Percentiles rank a stretch among this genome's conserved stretches.
Conservation (phyloP, 345 rosid genomes). For the Boechera stricta region DNA sequence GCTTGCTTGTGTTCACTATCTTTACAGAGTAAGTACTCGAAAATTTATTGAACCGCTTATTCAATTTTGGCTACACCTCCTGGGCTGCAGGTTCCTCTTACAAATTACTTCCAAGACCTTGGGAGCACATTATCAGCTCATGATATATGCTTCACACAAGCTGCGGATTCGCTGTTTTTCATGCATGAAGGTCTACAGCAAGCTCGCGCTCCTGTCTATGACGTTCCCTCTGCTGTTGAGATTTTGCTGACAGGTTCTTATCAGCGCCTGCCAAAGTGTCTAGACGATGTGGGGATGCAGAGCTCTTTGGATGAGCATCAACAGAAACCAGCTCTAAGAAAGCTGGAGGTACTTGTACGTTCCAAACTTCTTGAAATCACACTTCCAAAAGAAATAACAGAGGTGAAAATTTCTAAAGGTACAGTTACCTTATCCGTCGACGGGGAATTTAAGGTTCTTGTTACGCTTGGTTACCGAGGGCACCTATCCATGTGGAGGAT, state of each 20-base stretch:
- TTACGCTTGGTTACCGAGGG: constrained; percentile 99
- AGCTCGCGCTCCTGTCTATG: constrained; percentile 98
- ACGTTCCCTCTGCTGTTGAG: constrained; percentile 94
- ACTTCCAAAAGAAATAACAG: constrained; percentile 83
- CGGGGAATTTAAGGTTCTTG: constrained; percentile 93
- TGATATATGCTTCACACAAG: constrained; percentile 89
- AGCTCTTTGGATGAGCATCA: constrained; percentile 70
- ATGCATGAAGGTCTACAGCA: constrained; percentile 98
- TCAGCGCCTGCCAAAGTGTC: constrained; percentile 87
- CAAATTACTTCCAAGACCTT: constrained; percentile 84
- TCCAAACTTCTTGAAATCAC: constrained; percentile 85
- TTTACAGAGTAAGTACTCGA: neutral
- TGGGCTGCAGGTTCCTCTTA: constrained; percentile 80
- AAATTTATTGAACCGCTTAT: constrained; percentile 14
- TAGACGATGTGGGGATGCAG: constrained; percentile 90
- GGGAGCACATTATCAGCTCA: constrained; percentile 86
- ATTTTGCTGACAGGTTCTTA: constrained; percentile 85
- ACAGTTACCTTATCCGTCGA: constrained; percentile 73
- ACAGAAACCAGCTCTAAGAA: constrained; percentile 84
- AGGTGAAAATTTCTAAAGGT: constrained; percentile 87
- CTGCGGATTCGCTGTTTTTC: constrained; percentile 91
- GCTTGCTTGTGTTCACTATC: constrained; percentile 4
- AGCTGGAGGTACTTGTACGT: constrained; percentile 88
- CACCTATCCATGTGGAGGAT: constrained; percentile 96
- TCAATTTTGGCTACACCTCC: constrained; percentile 25